A percentile compares a stretch with the other conserved stretches of the same genome.
Conservation (phyloP, 208 protist genomes). For the Leptomonas seymouri region DNA sequence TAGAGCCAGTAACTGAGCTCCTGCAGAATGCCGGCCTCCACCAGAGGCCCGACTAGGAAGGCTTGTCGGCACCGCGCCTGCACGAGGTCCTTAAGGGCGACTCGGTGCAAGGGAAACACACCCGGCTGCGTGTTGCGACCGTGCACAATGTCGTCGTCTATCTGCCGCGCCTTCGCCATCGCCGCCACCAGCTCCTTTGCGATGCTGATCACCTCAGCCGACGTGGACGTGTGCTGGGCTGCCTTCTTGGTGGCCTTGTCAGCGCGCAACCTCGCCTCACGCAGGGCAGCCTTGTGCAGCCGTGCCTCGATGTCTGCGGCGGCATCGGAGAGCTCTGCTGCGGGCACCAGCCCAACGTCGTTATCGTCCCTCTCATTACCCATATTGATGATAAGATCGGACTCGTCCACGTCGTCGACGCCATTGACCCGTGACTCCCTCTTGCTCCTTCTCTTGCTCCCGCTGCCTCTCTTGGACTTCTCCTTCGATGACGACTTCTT, state of each 20-base stretch:
- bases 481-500: conserved; percentile 26
- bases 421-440: conserved; percentile 15
- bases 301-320: conserved; percentile 21
- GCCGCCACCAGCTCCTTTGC: conserved; percentile 31
- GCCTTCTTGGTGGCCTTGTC: conserved; percentile 29
- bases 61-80: conserved; percentile 46
- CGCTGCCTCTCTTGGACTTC: conserved; percentile 29
- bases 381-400: conserved; percentile 16
- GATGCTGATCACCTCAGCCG: conserved; percentile 22
- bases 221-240: conserved; percentile 15
- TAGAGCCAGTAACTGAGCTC: conserved; percentile 85
- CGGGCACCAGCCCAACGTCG: conserved; percentile 26
- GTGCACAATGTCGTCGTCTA: conserved; percentile 31
- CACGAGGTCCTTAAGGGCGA: conserved; percentile 50
- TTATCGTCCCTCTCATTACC: neutral
- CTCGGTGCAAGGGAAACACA: conserved; percentile 60
- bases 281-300: conserved; percentile 21
- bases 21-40: conserved; percentile 71
- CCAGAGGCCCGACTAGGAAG: conserved; percentile 47
- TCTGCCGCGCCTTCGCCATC: conserved; percentile 35
- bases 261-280: conserved; percentile 23
- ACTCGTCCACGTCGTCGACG: conserved; percentile 8
- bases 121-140: conserved; percentile 20
- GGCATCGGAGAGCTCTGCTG: conserved; percentile 8
- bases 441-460: conserved; percentile 24